phyloP scores from a whole-genome alignment of 495 filamentous ascomycete genomes.

The Penicillium pancosmium region DNA sequence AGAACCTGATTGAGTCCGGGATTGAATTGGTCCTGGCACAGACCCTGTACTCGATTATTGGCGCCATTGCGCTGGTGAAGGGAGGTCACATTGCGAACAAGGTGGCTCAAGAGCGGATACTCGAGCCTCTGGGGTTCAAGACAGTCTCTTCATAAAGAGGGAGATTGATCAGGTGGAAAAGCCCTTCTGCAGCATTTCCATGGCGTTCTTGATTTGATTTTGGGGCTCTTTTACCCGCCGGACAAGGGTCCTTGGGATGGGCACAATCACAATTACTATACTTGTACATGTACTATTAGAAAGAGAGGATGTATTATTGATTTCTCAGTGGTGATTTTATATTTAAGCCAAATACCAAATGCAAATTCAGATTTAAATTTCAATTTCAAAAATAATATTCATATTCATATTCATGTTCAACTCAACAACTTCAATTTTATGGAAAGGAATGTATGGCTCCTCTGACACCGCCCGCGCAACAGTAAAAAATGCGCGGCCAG shows the following conservation, averaged over 20 bases:
- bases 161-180: slow-evolving; percentile 11
- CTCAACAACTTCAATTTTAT: slow-evolving; percentile 7
- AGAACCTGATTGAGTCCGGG: slow-evolving; percentile 72
- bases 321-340: slow-evolving; percentile 10
- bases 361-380: not conserved
- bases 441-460: slow-evolving; percentile 65
- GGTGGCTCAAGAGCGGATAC: slow-evolving; percentile 75
- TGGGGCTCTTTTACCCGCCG: slow-evolving; percentile 7
- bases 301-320: slow-evolving; percentile 4
- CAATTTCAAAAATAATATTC: not conserved
- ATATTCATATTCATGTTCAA: slow-evolving; percentile 11
- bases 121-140: slow-evolving; percentile 56
- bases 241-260: slow-evolving; percentile 8
- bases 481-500: slow-evolving; percentile 73
- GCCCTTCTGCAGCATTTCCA: slow-evolving; percentile 44
- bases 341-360: slow-evolving; percentile 20
- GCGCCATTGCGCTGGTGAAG: slow-evolving; percentile 82
- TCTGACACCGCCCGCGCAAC: slow-evolving; percentile 92
- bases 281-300: slow-evolving; percentile 38
- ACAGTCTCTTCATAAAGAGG: slow-evolving; percentile 27
- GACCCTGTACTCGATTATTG: slow-evolving; percentile 80
- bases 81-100: slow-evolving; percentile 77
- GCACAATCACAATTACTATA: not conserved
- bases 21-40: slow-evolving; percentile 70
- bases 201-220: slow-evolving; percentile 39